A percentile compares a stretch with the other conserved stretches of the same genome.
Conservation (phyloP, 1,139 yeast species). For the Chernovozyma aurita region DNA sequence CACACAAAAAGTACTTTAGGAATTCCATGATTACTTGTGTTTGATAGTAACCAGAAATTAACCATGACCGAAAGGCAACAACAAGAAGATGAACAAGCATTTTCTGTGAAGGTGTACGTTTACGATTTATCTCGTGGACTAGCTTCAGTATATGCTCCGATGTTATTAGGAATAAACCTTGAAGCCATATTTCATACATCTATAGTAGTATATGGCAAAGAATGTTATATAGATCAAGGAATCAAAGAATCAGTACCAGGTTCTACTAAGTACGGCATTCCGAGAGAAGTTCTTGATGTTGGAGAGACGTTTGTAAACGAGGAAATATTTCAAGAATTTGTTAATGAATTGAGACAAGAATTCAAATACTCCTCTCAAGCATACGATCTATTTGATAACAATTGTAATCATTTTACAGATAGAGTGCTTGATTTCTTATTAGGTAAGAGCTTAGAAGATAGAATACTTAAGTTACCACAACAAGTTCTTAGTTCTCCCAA, state of each 20-base stretch:
- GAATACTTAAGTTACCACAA: constrained; percentile 51
- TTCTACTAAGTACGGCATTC: constrained; percentile 55
- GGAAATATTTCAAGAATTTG: constrained; percentile 50
- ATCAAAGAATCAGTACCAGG: constrained; percentile 48
- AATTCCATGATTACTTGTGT: too few relatives aligned
- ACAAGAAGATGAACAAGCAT: constrained; percentile 12
- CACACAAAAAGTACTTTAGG: too few relatives aligned
- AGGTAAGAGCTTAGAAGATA: constrained; percentile 45
- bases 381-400: constrained; percentile 61
- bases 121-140: constrained; percentile 56
- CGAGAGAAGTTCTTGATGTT: constrained; percentile 48
- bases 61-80: too few relatives aligned
- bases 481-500: constrained; percentile 57
- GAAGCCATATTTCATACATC: constrained; percentile 72
- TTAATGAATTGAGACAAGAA: constrained; percentile 45
- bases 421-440: constrained; percentile 55
- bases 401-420: constrained; percentile 67
- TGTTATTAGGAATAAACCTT: constrained; percentile 40
- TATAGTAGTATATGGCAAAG: constrained; percentile 51
- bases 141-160: constrained; percentile 40
- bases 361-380: constrained; percentile 41
- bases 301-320: constrained; percentile 51
- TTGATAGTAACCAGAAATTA: too few relatives aligned
- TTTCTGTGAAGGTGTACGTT: constrained; percentile 51
- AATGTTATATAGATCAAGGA: constrained; percentile 60